Evolutionary conservation across 495 filamentous ascomycete species (phyloP), one percentile per base, ranked within the genome.

Genomic region (Echria macrotheca): DNA sequence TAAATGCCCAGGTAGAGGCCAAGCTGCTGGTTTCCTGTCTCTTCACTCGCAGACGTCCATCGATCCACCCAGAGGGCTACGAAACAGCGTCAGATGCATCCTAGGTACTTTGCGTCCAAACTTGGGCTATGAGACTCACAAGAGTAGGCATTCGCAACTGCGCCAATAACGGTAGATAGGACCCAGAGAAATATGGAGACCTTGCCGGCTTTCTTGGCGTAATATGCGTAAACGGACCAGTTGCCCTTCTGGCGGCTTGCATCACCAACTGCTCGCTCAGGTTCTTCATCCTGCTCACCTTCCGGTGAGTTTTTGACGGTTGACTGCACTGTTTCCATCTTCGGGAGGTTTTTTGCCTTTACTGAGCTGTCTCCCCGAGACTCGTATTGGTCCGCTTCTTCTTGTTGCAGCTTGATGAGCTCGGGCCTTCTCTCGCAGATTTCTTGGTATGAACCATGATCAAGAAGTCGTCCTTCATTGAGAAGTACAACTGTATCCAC

Each of bases 1-100:
- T 82, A 82, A 21, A 81, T 71, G 9, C 78, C 77, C 4, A 83
- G 57, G 41, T 76, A 83, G 32, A 75, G 70, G 5, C 68, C 75
- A 4, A 77, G 52, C 12, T 68, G 56, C 21, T 60, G 58, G 35
- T 72, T 73, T 5, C 70, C 69, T 12, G 70, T 77, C 10, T 31
- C 22, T 12, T 26, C 25, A 35, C 47, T 77, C 9, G 69, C 68
- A 5, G 43, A 51, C 7, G 77, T 66, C 79, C 78, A 81, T 69
- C 69, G 76, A 49, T 75, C 71, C 3, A 81, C 50, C 78, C 77
- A 81, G 31, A 81, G 66, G 28, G 66, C 70, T 75, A 33, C 18
- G 25, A 28, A 18, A 40, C 8, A 22, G 43, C 23, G 26, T 19
- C 44, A 15, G 15, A 17, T 7, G 6, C 32, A 2, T 33, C n/a